Evolutionary conservation across 2,329 filamentous ascomycete genomes (phyloP).

Genomic region (Ophiostoma novo-ulmi): DNA sequence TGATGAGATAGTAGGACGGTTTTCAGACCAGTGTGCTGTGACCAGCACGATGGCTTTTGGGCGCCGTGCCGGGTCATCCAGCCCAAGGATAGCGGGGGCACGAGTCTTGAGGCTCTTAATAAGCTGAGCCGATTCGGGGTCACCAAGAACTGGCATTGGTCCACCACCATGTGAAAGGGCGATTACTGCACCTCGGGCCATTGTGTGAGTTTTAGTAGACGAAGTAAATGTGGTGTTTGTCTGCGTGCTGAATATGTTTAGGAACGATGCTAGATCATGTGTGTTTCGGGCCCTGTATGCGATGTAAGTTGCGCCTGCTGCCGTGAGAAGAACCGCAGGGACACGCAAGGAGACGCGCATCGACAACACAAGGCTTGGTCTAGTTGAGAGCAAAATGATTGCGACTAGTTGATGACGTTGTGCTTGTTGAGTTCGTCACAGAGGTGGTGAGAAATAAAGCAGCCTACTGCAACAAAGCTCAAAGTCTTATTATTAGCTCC

Average conservation of each 20-base stretch:
- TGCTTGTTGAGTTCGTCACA: not conserved
- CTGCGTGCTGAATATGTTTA: not conserved
- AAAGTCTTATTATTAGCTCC: no score
- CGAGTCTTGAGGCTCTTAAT: conserved; percentile 47
- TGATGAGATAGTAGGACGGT: conserved; percentile 48
- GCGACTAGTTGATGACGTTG: not conserved
- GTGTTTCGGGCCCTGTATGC: conserved; percentile 22
- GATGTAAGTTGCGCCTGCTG: conserved; percentile 24
- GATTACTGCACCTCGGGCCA: conserved; percentile 43
- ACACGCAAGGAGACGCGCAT: conserved; percentile 26
- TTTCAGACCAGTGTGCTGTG: conserved; percentile 54
- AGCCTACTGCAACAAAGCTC: no score
- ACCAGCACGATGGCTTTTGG: conserved; percentile 48
- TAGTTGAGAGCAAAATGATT: not conserved
- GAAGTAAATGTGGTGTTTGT: not conserved
- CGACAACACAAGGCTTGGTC: conserved; percentile 4
- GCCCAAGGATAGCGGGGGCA: conserved; percentile 51
- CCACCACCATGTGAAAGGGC: conserved; percentile 51
- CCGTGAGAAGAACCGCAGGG: conserved; percentile 24
- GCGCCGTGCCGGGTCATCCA: conserved; percentile 44
- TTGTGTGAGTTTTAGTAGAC: conserved; percentile 26
- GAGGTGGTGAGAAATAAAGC: not conserved
- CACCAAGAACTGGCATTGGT: conserved; percentile 54
- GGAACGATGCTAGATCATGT: not conserved
- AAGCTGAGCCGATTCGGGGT: conserved; percentile 48